Evolutionary conservation across 176 grass and related monocot species (phyloP).

Genomic region (Musa beccarii): DNA sequence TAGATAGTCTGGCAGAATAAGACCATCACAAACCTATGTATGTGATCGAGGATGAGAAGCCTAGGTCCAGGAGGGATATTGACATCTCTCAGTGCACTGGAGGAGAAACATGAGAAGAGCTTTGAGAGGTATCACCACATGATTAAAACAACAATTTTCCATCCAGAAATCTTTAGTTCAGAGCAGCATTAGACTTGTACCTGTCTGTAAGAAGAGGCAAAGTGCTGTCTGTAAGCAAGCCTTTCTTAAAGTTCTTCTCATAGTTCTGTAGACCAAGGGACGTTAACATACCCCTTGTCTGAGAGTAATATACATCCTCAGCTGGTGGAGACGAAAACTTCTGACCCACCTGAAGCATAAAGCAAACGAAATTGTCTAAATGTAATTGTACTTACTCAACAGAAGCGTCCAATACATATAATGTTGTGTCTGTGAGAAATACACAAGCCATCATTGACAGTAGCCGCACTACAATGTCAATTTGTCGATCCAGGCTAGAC

Average conservation of each 20-base stretch:
- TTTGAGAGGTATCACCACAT: not conserved
- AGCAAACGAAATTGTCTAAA: not conserved
- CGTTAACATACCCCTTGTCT: not conserved
- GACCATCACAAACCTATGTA: not conserved
- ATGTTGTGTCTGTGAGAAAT: too few relatives aligned
- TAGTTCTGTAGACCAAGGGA: slow-evolving; percentile 13
- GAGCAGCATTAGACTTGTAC: not conserved
- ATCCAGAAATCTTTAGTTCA: not conserved
- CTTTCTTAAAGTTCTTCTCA: slow-evolving; percentile 21
- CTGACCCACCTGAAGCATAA: slow-evolving; percentile 4
- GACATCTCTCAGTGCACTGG: slow-evolving; percentile 21
- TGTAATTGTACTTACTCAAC: not conserved
- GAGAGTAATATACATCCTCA: not conserved
- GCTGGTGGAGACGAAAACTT: not conserved
- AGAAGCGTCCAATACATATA: not conserved
- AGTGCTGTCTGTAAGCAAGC: slow-evolving; percentile 13
- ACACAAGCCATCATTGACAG: too few relatives aligned
- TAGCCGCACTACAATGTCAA: too few relatives aligned
- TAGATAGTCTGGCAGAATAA: not conserved
- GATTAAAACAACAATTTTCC: not conserved
- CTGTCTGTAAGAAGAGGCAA: slow-evolving; percentile 20
- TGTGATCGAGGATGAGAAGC: slow-evolving; percentile 21
- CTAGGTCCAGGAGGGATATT: slow-evolving; percentile 15
- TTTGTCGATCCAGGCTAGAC: too few relatives aligned
- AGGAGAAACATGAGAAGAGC: not conserved